These are phyloP conservation scores for Trichoderma polysporum DNA, from an alignment of 2,329 filamentous ascomycete genomes.

Conservation along the genomic window DNA sequence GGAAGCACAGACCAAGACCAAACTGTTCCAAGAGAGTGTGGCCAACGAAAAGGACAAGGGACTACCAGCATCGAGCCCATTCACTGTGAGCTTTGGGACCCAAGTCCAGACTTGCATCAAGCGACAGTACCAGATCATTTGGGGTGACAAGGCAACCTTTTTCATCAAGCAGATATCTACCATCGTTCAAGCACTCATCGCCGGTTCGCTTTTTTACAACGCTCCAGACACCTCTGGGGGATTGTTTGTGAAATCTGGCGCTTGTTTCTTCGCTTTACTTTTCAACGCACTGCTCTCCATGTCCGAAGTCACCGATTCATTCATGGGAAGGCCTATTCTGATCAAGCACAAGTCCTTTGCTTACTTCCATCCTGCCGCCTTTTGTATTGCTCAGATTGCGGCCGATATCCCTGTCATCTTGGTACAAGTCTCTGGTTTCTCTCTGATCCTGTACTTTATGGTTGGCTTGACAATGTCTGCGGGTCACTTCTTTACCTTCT, in stretches of 20 bases:
- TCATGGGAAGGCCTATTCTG: slow-evolving; percentile 58
- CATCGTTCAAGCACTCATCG: slow-evolving; percentile 59
- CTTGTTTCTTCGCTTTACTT: slow-evolving; percentile 63
- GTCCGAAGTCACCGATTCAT: slow-evolving; percentile 65
- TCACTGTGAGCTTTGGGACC: slow-evolving; percentile 53
- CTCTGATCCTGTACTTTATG: slow-evolving; percentile 64
- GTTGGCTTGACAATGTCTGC: slow-evolving; percentile 53
- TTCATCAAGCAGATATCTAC: slow-evolving; percentile 61
- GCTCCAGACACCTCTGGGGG: slow-evolving; percentile 57
- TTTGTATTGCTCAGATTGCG: slow-evolving; percentile 57
- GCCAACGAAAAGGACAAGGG: slow-evolving; percentile 54
- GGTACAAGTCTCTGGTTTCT: slow-evolving; percentile 59
- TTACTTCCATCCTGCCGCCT: slow-evolving; percentile 56
- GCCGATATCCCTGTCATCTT: slow-evolving; percentile 57
- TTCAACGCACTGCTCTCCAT: slow-evolving; percentile 63
- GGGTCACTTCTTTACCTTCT: slow-evolving; percentile 61
- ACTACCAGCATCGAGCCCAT: slow-evolving; percentile 52
- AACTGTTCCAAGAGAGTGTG: slow-evolving; percentile 54
- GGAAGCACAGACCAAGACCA: slow-evolving; percentile 48
- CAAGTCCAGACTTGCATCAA: slow-evolving; percentile 58
- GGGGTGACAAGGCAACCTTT: slow-evolving; percentile 64
- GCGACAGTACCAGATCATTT: slow-evolving; percentile 65
- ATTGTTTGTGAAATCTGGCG: slow-evolving; percentile 63
- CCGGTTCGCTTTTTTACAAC: slow-evolving; percentile 67
- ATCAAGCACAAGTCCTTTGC: slow-evolving; percentile 60